Evolutionary conservation across 164 flowering plant species (phyloP).

Genomic region (Piper longum): DNA sequence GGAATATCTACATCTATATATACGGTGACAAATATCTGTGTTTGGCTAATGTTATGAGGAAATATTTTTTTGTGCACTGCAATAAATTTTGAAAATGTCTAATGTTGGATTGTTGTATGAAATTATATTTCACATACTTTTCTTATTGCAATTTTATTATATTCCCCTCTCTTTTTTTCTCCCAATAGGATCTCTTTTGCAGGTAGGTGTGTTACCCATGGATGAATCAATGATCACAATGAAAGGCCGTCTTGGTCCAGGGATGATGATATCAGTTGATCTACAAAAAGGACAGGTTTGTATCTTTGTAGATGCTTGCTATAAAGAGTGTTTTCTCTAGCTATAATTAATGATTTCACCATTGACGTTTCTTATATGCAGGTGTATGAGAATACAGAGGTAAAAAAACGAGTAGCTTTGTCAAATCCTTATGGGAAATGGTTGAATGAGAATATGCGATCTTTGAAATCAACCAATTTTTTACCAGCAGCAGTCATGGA

Average conservation of each 20-base stretch:
- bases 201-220: conserved; percentile 97
- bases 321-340: background rate
- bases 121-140: too few species aligned
- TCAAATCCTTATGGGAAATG: conserved; percentile 83
- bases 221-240: conserved; percentile 81
- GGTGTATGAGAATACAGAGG: conserved; percentile 98
- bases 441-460: conserved; percentile 66
- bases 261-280: conserved; percentile 98
- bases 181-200: background rate
- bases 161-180: background rate
- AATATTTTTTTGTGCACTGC: too few species aligned
- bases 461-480: conserved; percentile 62
- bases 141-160: too few species aligned
- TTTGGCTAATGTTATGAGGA: too few species aligned
- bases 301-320: background rate
- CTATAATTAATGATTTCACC: background rate
- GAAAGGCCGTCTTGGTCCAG: conserved; percentile 99
- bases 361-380: conserved; percentile 14
- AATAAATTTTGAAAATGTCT: too few species aligned
- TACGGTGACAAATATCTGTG: too few species aligned
- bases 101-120: too few species aligned
- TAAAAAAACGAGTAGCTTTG: conserved; percentile 74
- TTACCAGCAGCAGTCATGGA: conserved; percentile 59
- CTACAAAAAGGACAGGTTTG: conserved; percentile 78
- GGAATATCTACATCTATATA: too few species aligned